Percentiles rank a stretch among this genome's conserved stretches.
Conservation (phyloP, 805 yeast genomes). For the Zygotorulaspora sp. region DNA sequence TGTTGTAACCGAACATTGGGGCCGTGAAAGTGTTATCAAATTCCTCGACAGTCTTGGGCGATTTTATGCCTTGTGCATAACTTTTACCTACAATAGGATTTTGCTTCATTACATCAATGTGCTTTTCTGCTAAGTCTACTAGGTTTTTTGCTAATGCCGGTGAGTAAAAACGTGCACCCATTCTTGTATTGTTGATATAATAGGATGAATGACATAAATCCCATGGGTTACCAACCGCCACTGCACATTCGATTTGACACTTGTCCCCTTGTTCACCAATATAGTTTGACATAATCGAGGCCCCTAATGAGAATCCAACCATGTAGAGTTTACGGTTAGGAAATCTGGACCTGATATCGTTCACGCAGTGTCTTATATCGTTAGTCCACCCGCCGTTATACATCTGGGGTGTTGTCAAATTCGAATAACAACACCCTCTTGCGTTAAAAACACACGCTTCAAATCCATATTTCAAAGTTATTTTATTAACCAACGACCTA, state of each 20-base stretch:
- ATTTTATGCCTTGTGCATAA: slow-evolving; percentile 25
- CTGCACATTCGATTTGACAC: slow-evolving; percentile 48
- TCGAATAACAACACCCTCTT: slow-evolving; percentile 72
- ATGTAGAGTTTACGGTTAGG: slow-evolving; percentile 64
- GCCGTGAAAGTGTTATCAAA: slow-evolving; percentile 68
- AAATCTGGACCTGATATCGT: slow-evolving; percentile 44
- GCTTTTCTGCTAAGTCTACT: slow-evolving; percentile 40
- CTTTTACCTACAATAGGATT: slow-evolving; percentile 22
- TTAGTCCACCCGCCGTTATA: slow-evolving; percentile 70
- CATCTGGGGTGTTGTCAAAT: slow-evolving; percentile 61
- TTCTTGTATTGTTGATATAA: slow-evolving; percentile 38
- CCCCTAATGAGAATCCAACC: slow-evolving; percentile 82
- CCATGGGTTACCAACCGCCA: slow-evolving; percentile 68
- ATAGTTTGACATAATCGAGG: slow-evolving; percentile 64
- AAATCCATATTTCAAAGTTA: slow-evolving; percentile 41
- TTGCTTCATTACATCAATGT: slow-evolving; percentile 38
- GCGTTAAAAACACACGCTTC: slow-evolving; percentile 67
- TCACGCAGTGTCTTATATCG: slow-evolving; percentile 56
- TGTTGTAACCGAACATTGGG: slow-evolving; percentile 58
- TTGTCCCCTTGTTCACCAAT: slow-evolving; percentile 58
- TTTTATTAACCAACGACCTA: slow-evolving; percentile 48
- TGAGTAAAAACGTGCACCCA: slow-evolving; percentile 47
- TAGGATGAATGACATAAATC: slow-evolving; percentile 52
- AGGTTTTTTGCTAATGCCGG: slow-evolving; percentile 49
- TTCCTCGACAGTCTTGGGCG: slow-evolving; percentile 40